phyloP scores from a whole-genome alignment of 768 basidiomycete genomes.

The Crassisporium funariophilum region DNA sequence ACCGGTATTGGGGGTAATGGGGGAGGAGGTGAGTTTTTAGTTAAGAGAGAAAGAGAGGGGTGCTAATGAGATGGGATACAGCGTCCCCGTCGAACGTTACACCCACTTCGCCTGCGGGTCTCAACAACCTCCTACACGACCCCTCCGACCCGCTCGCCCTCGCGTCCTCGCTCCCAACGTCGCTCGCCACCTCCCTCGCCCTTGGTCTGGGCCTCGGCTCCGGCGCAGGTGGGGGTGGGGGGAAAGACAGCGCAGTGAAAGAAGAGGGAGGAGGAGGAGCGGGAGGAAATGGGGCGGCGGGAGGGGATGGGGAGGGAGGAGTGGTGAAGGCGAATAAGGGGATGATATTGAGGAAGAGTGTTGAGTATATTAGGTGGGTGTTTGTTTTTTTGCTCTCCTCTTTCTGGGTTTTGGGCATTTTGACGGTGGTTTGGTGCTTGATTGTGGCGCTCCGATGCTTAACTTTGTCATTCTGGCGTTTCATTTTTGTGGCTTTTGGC shows the following conservation, averaged over 20 bases:
- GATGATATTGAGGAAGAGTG: conserved; percentile 86
- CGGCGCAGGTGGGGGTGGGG: conserved; percentile 4
- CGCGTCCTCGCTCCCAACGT: too few species aligned
- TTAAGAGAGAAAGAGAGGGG: not conserved
- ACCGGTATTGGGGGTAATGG: conserved; percentile 9
- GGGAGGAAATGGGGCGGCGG: conserved; percentile 17
- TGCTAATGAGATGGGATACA: not conserved
- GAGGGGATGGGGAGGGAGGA: conserved; percentile 32
- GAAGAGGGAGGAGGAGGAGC: conserved; percentile 22
- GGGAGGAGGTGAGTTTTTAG: conserved; percentile 16
- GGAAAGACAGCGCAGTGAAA: conserved; percentile 11
- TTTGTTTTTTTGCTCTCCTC: conserved; percentile 1
- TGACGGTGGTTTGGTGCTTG: too few species aligned
- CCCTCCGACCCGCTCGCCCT: too few species aligned
- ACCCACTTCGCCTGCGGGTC: too few species aligned
- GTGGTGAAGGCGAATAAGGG: conserved; percentile 93
- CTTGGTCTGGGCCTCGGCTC: conserved; percentile 1
- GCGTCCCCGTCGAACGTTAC: too few species aligned
- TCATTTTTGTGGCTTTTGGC: not conserved
- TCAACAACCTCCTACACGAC: too few species aligned
- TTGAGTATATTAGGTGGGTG: conserved; percentile 62
- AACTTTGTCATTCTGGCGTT: too few species aligned
- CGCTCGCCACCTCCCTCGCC: too few species aligned
- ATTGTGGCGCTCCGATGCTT: too few species aligned
- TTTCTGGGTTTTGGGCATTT: conserved; percentile 3